Base-by-base conservation (phyloP, 306 rosid species). In the Vigna trinervia region DNA sequence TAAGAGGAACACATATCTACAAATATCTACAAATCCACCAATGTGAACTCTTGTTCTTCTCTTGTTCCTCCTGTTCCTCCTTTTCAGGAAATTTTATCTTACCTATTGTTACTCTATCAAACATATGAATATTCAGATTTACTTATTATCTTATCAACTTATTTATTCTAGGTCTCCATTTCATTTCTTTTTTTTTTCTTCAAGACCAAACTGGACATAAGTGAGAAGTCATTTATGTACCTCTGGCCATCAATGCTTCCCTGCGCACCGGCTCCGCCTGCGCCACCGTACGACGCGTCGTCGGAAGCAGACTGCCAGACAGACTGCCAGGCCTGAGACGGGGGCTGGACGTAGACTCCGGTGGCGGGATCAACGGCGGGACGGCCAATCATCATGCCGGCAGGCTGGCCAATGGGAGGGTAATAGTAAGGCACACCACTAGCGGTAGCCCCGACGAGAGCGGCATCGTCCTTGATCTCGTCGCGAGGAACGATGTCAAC, bases 281-380 rank as follows among this genome's bases (percentile, higher is more conserved):
- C 56, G 36, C 43, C 91, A 48, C 43, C 91, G 43, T 89, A 94
- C 5, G 93, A 86, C 12, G 85, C 89, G 7, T 94, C 98, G 3
- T 90, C 94, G 10, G 90, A 75, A 3, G 85, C 83, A 2, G 90
- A 61, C 88, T 94, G 97, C 98, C 98, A 92, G 59, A 88, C 97
- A 0, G 97, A 90, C 79, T 92, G 97, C 99, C 97, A 95, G 3
- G 99, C 99, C 83, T 95, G 97, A 0, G 99, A 95, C 1, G 99
- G 99, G 0, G 97, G 97, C 83, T 92, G 97, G 19, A 68, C 96
- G 41, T 92, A 92, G 11, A 93, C 88, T 4, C 92, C 99, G 0
- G 92, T 61, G 6, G 82, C 46, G 4, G 99, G 94, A 80, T 95
- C 99, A 75, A 92, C 79, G 0, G 99, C 94, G 5, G 97, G 99